These are phyloP conservation scores for Rutstroemia sp. DNA, from an alignment of 2,329 filamentous ascomycete species.

Conservation along the genomic window DNA sequence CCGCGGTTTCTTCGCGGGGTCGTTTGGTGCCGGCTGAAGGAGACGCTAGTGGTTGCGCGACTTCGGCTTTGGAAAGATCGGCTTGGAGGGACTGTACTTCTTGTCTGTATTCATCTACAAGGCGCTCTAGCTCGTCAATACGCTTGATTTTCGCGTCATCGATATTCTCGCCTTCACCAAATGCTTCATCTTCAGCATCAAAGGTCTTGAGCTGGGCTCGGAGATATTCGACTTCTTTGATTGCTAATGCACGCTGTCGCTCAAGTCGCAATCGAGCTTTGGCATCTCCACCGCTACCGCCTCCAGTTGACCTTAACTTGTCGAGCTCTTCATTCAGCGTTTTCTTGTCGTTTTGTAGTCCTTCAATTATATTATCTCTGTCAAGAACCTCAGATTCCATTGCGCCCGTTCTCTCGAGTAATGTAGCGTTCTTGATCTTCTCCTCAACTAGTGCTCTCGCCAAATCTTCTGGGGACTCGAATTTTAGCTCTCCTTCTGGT, in stretches of 20 bases:
- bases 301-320: slow-evolving; percentile 47
- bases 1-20: slow-evolving; percentile 46
- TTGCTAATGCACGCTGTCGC: slow-evolving; percentile 73
- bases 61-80: slow-evolving; percentile 63
- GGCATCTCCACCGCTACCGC: slow-evolving; percentile 43
- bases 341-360: slow-evolving; percentile 62
- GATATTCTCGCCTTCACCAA: slow-evolving; percentile 65
- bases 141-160: slow-evolving; percentile 69
- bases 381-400: slow-evolving; percentile 72
- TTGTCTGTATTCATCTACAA: slow-evolving; percentile 77
- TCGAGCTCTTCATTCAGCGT: slow-evolving; percentile 63
- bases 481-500: slow-evolving; percentile 57
- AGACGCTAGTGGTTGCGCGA: slow-evolving; percentile 30
- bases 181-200: slow-evolving; percentile 79
- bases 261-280: slow-evolving; percentile 72
- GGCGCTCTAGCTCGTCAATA: slow-evolving; percentile 73
- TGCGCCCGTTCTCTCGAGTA: slow-evolving; percentile 74
- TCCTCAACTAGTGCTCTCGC: slow-evolving; percentile 79
- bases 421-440: slow-evolving; percentile 67
- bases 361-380: slow-evolving; percentile 67
- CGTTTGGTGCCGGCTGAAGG: slow-evolving; percentile 54
- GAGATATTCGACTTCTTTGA: slow-evolving; percentile 91
- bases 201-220: slow-evolving; percentile 86
- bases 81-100: slow-evolving; percentile 70
- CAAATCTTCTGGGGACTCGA: slow-evolving; percentile 81